Conservation (phyloP, 2,329 filamentous ascomycete genomes). For the Rhynchosporium secalis region DNA sequence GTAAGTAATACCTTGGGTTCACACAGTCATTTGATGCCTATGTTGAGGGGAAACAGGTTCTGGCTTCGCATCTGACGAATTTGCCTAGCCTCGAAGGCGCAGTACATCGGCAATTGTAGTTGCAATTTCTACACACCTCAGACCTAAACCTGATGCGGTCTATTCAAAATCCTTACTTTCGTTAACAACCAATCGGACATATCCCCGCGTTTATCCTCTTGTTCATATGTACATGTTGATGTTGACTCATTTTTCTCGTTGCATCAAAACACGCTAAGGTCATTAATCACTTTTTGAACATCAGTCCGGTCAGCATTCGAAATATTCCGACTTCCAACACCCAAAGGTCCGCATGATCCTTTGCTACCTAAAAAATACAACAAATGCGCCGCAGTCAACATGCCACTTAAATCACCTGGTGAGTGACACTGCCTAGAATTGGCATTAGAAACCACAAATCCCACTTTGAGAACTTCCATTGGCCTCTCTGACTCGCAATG, state of each 20-base stretch:
- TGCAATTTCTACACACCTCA: neutral
- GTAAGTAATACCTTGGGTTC: too few relatives aligned
- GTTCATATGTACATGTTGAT: too few relatives aligned
- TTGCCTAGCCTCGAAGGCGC: too few relatives aligned
- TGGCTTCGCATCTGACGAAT: too few relatives aligned
- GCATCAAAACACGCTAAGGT: neutral
- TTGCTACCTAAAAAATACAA: neutral
- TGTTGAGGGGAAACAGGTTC: too few relatives aligned
- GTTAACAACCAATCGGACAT: neutral
- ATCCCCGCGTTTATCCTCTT: neutral
- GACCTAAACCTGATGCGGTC: too few relatives aligned
- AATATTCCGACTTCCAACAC: neutral
- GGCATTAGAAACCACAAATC: neutral
- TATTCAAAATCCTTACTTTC: too few relatives aligned
- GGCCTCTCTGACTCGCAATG: neutral
- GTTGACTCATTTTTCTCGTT: conserved; percentile 2
- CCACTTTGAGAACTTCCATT: neutral
- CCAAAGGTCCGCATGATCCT: too few relatives aligned
- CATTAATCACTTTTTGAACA: neutral
- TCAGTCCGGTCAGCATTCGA: neutral
- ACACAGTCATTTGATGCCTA: too few relatives aligned
- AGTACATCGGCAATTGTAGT: neutral
- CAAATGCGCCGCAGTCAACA: neutral
- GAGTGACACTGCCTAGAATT: neutral
- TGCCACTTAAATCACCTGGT: neutral